Percentiles rank a stretch among this genome's conserved stretches.
These are phyloP conservation scores for Phytophthora uliginosa DNA, from an alignment of 352 stramenopile species.

Conservation along the genomic window DNA sequence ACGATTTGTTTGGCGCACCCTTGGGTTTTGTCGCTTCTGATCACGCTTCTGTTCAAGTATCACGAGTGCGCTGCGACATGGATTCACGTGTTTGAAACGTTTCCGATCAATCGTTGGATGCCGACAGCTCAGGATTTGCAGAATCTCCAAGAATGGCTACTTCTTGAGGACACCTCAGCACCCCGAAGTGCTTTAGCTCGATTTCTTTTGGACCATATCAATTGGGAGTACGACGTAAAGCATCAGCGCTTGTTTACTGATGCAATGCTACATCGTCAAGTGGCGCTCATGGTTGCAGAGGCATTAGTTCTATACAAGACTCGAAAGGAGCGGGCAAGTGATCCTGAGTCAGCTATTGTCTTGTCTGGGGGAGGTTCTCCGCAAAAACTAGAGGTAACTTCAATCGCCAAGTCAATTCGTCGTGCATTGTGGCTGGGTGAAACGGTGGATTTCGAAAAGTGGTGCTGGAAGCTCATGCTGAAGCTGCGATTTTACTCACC, in stretches of 20 bases:
- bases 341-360: slow-evolving; percentile 50
- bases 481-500: slow-evolving; percentile 89
- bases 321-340: slow-evolving; percentile 45
- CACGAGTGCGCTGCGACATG: slow-evolving; percentile 83
- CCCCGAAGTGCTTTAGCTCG: slow-evolving; percentile 71
- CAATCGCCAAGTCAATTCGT: slow-evolving; percentile 81
- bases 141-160: slow-evolving; percentile 84
- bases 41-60: slow-evolving; percentile 79
- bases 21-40: slow-evolving; percentile 69
- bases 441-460: slow-evolving; percentile 83
- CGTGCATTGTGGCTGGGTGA: slow-evolving; percentile 73
- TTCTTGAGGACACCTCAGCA: slow-evolving; percentile 77
- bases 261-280: slow-evolving; percentile 79
- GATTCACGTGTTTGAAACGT: slow-evolving; percentile 88
- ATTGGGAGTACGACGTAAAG: slow-evolving; percentile 89
- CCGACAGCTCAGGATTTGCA: slow-evolving; percentile 71
- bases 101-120: slow-evolving; percentile 88
- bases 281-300: slow-evolving; percentile 83
- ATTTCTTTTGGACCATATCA: slow-evolving; percentile 86
- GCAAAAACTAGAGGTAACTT: slow-evolving; percentile 62
- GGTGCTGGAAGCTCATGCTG: slow-evolving; percentile 89
- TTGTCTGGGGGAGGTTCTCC: slow-evolving; percentile 55
- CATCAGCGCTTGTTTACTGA: slow-evolving; percentile 68
- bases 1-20: slow-evolving; percentile 73
- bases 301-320: slow-evolving; percentile 78